A percentile compares a stretch with the other conserved stretches of the same genome.
Evolutionary conservation across 495 filamentous ascomycete species (phyloP).

Genomic region (Rhypophila decipiens): DNA sequence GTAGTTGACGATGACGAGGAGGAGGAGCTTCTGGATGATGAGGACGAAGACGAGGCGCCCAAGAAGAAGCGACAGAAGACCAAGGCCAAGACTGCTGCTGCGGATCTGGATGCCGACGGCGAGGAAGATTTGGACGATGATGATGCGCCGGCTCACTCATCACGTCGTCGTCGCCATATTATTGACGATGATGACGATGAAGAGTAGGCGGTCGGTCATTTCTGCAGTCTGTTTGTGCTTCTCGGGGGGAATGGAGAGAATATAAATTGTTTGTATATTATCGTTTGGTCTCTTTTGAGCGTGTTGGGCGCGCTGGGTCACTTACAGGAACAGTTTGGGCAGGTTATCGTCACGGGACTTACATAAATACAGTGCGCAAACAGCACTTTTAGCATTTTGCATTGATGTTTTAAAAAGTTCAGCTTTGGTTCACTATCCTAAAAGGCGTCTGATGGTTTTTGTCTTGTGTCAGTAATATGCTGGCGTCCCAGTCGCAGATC

Average conservation of each 20-base stretch:
- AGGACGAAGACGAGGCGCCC: slow-evolving; percentile 40
- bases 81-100: slow-evolving; percentile 30
- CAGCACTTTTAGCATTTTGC: no score
- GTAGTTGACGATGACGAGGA: slow-evolving; percentile 59
- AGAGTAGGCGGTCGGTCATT: no score
- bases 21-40: slow-evolving; percentile 40
- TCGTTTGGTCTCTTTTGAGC: no score
- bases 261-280: slow-evolving; percentile 14
- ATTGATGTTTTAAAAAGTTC: neutral
- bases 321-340: no score
- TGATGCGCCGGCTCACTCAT: slow-evolving; percentile 23
- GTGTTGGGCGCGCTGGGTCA: no score
- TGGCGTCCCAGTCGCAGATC: slow-evolving; percentile 25
- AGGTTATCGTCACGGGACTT: no score
- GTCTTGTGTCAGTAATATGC: slow-evolving; percentile 32
- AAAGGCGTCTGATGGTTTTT: no score
- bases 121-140: slow-evolving; percentile 40
- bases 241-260: neutral
- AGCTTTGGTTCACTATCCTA: no score
- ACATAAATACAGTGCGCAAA: no score
- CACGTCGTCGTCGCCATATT: slow-evolving; percentile 29
- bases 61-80: slow-evolving; percentile 44
- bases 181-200: slow-evolving; percentile 49
- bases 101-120: slow-evolving; percentile 12
- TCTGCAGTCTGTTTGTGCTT: neutral